These are phyloP conservation scores for Paratrimastix pyriformis DNA, from an alignment of 78 protist species.

Conservation along the genomic window DNA sequence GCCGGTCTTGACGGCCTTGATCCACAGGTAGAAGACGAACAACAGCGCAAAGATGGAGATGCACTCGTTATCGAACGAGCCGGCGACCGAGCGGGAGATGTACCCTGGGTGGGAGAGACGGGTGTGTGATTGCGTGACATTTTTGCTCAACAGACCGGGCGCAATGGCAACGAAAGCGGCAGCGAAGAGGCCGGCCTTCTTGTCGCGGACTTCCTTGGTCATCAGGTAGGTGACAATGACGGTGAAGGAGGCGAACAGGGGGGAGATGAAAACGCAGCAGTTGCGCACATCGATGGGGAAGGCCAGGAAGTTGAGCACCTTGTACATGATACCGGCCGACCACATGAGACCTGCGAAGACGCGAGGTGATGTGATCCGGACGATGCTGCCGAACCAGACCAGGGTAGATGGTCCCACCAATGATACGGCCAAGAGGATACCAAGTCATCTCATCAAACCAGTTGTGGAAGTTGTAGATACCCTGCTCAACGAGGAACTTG, in stretches of 20 bases:
- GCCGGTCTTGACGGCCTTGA: slow-evolving; percentile 18
- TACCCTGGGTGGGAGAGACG: too few species aligned
- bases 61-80: slow-evolving; percentile 39
- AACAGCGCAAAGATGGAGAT: slow-evolving; percentile 23
- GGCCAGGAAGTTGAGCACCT: neutral
- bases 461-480: slow-evolving; percentile 6
- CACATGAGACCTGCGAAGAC: neutral
- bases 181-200: neutral
- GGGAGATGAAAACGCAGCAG: slow-evolving; percentile 6
- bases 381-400: slow-evolving; percentile 8
- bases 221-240: slow-evolving; percentile 7
- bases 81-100: slow-evolving; percentile 32
- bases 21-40: slow-evolving; percentile 19
- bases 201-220: neutral
- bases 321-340: neutral
- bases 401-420: slow-evolving; percentile 40
- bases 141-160: slow-evolving; percentile 10
- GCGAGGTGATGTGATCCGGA: neutral
- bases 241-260: neutral
- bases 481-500: slow-evolving; percentile 22
- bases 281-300: neutral
- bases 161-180: slow-evolving; percentile 20
- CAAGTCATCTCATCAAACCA: slow-evolving; percentile 33
- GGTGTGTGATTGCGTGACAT: too few species aligned
- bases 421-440: slow-evolving; percentile 42